Conservation (phyloP, 306 rosid species). For the Cajanus cajan region DNA sequence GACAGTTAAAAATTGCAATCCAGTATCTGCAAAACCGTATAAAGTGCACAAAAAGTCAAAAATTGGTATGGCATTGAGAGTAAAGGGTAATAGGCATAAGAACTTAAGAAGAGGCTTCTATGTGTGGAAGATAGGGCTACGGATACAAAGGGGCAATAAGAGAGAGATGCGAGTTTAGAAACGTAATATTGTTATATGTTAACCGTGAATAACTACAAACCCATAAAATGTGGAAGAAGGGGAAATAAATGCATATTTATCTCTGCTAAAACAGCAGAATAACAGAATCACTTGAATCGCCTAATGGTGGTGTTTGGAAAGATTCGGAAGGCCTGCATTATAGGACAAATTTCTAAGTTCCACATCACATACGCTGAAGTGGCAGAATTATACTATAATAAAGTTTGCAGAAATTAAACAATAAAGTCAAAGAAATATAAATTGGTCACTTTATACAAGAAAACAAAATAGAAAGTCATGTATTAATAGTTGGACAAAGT, state of each 20-base stretch:
- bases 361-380: not conserved
- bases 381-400: not conserved
- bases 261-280: too few species aligned
- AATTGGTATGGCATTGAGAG: not conserved
- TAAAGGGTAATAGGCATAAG: not conserved
- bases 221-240: not conserved
- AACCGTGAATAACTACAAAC: not conserved
- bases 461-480: not conserved
- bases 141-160: not conserved
- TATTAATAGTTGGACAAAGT: not conserved
- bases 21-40: not conserved
- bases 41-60: not conserved
- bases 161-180: not conserved
- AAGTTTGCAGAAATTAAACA: not conserved
- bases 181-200: not conserved
- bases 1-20: not conserved
- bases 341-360: not conserved
- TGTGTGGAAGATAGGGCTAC: not conserved
- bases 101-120: not conserved
- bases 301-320: too few species aligned
- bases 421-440: too few species aligned
- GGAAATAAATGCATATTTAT: too few species aligned
- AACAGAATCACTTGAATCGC: too few species aligned
- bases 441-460: too few species aligned
- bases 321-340: not conserved